These are phyloP conservation scores for Clitopilus passeckerianus DNA, from an alignment of 768 basidiomycete genomes.

Conservation along the genomic window DNA sequence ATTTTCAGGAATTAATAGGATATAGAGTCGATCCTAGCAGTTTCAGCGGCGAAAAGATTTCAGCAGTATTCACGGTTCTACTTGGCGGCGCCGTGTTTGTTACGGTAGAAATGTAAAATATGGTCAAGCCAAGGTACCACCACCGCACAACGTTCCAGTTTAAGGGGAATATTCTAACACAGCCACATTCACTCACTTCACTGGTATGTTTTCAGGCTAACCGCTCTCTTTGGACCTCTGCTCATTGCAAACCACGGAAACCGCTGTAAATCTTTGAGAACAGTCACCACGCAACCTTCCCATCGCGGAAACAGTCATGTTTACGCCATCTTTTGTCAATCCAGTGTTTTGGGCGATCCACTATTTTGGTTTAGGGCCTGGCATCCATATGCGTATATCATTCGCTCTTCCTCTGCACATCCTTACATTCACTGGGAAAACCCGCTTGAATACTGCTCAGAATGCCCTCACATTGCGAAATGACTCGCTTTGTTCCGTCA, in stretches of 20 bases:
- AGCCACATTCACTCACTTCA: conserved; percentile 8
- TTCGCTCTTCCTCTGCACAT: neutral
- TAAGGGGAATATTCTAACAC: conserved; percentile 7
- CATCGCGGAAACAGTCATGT: neutral
- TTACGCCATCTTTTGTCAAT: conserved; percentile 4
- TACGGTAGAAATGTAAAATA: neutral
- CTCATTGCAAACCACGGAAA: neutral
- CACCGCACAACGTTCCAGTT: neutral
- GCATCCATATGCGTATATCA: neutral
- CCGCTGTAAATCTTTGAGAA: neutral
- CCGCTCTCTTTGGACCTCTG: no score
- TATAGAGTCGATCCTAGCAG: neutral
- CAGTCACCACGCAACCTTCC: neutral
- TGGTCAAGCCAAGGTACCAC: neutral
- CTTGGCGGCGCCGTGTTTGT: neutral
- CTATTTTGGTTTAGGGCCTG: conserved; percentile 14
- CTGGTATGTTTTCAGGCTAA: no score
- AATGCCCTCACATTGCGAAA: neutral
- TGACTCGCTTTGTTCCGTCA: neutral
- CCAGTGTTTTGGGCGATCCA: conserved; percentile 19
- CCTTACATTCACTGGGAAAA: neutral
- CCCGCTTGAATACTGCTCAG: neutral
- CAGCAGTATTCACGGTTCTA: neutral
- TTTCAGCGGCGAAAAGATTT: neutral
- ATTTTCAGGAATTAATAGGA: neutral